Evolutionary conservation across 352 stramenopile genomes (phyloP).

Genomic region (Chrysophaeum taylorii): DNA sequence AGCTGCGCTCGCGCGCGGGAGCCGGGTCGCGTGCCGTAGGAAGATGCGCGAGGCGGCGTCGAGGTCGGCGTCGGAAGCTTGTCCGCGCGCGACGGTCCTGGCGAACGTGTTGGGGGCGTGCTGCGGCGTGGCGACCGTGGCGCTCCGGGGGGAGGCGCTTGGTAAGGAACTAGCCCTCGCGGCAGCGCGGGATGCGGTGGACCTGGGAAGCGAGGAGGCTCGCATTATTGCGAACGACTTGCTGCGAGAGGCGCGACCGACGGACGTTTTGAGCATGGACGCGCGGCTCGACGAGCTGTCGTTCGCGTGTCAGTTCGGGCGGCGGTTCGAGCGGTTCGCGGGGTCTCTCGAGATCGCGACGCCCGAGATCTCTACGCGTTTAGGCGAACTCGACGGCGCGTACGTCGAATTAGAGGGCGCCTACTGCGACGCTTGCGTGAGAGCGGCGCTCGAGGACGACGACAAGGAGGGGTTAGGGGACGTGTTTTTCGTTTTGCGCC

Average conservation of each 20-base stretch:
- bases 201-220: not conserved
- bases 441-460: not conserved
- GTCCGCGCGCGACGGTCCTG: not conserved
- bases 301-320: conserved; percentile 5
- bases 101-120: not conserved
- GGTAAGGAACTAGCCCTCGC: not conserved
- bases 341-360: not conserved
- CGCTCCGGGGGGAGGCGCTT: not conserved
- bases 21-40: not conserved
- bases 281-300: not conserved
- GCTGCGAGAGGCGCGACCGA: too few species aligned
- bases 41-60: not conserved
- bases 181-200: not conserved
- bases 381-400: not conserved
- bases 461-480: not conserved
- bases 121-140: not conserved
- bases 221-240: not conserved
- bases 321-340: conserved; percentile 6
- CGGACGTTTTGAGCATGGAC: too few species aligned
- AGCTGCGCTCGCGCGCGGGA: not conserved
- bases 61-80: not conserved
- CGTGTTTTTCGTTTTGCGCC: conserved; percentile 5
- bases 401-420: not conserved
- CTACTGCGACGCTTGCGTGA: conserved; percentile 1
- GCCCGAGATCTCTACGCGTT: not conserved